These are phyloP conservation scores for Nannochloropsis oceanica DNA, from an alignment of 108 stramenopile species.

Conservation along the genomic window DNA sequence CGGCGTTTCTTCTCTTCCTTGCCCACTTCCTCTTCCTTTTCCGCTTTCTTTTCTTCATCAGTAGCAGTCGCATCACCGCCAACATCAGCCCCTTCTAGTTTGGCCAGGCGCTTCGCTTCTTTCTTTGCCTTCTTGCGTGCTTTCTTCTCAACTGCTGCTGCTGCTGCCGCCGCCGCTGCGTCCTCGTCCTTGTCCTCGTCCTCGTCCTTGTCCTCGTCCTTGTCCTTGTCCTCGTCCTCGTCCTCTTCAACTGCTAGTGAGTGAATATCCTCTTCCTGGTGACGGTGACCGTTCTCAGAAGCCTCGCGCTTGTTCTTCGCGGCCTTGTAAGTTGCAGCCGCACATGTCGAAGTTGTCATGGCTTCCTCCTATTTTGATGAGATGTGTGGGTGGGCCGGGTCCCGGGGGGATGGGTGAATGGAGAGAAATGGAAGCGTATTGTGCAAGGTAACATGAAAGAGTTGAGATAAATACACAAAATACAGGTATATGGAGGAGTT, in stretches of 20 bases:
- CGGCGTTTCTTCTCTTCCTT: conserved; percentile 1
- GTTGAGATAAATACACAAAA: too few relatives aligned
- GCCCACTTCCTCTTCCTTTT: neutral
- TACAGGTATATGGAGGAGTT: too few relatives aligned
- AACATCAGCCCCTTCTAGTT: neutral
- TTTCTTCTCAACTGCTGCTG: neutral
- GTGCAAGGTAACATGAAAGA: too few relatives aligned
- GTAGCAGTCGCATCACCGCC: conserved; percentile 28
- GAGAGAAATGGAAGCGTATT: neutral
- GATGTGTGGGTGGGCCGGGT: too few relatives aligned
- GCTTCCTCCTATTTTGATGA: neutral
- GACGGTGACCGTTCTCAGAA: neutral
- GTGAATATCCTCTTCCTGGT: neutral
- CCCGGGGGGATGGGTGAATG: neutral
- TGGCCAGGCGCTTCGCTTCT: conserved; percentile 22
- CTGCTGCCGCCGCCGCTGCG: neutral
- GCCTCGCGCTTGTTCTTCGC: conserved; percentile 7
- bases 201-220: neutral
- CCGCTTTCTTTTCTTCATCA: neutral
- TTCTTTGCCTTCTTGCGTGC: conserved; percentile 27
- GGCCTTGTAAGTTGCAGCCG: neutral
- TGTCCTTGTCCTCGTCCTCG: neutral
- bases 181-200: neutral
- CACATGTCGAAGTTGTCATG: neutral
- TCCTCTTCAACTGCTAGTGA: too few relatives aligned